Percentiles rank a stretch among this genome's conserved stretches.
phyloP scores from a whole-genome alignment of 2,329 filamentous ascomycete species.

The Sarocladium strictum region DNA sequence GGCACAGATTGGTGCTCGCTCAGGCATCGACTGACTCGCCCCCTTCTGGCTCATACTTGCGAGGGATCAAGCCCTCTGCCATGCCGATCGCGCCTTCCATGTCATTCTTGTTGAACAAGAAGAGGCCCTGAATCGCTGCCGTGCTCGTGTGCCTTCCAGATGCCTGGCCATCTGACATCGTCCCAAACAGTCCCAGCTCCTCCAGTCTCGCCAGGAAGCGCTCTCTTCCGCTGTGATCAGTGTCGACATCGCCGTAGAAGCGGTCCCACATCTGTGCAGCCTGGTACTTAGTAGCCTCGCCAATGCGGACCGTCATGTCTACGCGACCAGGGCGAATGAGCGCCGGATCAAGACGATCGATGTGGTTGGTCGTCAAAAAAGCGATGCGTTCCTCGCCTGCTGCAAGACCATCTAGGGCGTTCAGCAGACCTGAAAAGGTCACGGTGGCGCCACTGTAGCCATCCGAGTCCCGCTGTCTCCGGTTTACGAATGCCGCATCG shows the following conservation, averaged over 20 bases:
- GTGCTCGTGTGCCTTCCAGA: constrained; percentile 64
- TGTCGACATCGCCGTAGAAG: constrained; percentile 83
- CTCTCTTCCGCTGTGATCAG: constrained; percentile 52
- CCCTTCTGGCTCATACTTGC: constrained; percentile 44
- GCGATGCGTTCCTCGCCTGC: constrained; percentile 91
- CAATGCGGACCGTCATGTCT: constrained; percentile 86
- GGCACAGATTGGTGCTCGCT: background rate
- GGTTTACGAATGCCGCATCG: constrained; percentile 83
- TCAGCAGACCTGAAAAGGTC: constrained; percentile 87
- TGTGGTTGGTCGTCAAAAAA: constrained; percentile 91
- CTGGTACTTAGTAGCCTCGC: constrained; percentile 80
- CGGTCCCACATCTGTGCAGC: constrained; percentile 86
- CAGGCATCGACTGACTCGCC: background rate
- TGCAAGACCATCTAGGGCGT: constrained; percentile 84
- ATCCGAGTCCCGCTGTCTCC: constrained; percentile 69
- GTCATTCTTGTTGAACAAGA: constrained; percentile 90
- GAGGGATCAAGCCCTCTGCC: constrained; percentile 61
- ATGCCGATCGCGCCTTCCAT: constrained; percentile 80
- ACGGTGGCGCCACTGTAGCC: constrained; percentile 84
- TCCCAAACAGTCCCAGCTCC: constrained; percentile 63
- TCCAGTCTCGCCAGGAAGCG: constrained; percentile 67
- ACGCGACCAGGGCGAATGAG: constrained; percentile 86
- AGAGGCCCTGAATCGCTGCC: constrained; percentile 87
- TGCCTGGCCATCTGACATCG: constrained; percentile 40
- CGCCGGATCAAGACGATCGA: constrained; percentile 83